Evolutionary conservation across 257 asterid species (phyloP), one percentile per base, ranked within the genome.

Genomic region (Solanum chmielewskii): DNA sequence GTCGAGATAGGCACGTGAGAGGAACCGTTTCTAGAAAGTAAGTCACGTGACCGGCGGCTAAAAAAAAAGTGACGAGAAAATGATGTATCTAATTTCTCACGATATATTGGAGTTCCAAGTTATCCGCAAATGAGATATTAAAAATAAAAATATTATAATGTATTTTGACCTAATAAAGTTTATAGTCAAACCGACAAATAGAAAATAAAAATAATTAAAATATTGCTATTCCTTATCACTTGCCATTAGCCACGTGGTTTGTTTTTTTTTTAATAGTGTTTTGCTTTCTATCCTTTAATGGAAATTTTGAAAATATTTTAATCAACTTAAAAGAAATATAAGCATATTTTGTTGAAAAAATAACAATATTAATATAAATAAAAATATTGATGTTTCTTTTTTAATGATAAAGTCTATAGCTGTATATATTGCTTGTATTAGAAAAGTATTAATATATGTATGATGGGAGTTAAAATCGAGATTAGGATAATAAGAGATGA

Each of bases 1-100:
- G 33, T 39, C 56, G 47, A 68, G 74, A 82, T 37, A 82, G 66
- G 84, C 90, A 87, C 90, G 89, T 87, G 92, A 88, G 87, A 45
- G n/a, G 83, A 70, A 31, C 78, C 39, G 75, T 80, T n/a, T 83
- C 68, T 49, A 74, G 69, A 85, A 33, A 87, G 87, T 87, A 75
- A 83, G 88, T 44, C 92, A 89, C 87, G 90, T 89, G 90, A 59
- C 76, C 18, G 91, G 89, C 90, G 91, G 86, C 91, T 87, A 39
- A 2, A 27, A 37, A 37, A 35, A 69, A 18, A 23, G 60, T 5
- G 44, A 45, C 18, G 64, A 86, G 84, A 88, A 80, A 47, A 16
- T 80, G 13, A 4, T 62, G 13, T 37, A 29, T 21, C 59, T 56
- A 44, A 82, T 86, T 86, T 59, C 15, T 82, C 83, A 76, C 6